These are phyloP conservation scores for Mycena floridula DNA, from an alignment of 768 basidiomycete genomes.

Conservation along the genomic window DNA sequence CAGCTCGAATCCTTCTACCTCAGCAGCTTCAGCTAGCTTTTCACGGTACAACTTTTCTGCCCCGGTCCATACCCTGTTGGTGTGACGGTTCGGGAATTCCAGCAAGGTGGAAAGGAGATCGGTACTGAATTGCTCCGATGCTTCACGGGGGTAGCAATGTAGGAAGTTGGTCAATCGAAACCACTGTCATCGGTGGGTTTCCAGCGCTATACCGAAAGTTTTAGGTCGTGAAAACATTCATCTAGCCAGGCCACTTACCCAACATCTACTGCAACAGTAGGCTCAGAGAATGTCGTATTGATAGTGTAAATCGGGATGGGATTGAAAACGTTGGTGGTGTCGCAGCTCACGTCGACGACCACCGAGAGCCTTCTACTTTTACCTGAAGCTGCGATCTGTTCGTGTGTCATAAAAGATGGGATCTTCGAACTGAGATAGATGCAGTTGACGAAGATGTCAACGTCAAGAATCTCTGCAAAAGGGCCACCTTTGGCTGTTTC, in stretches of 20 bases:
- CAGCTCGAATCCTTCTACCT: constrained; percentile 13
- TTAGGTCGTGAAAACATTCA: neutral
- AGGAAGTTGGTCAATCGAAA: constrained; percentile 95
- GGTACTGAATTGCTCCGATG: constrained; percentile 89
- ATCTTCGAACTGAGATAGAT: constrained; percentile 90
- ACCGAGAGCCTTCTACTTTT: constrained; percentile 60
- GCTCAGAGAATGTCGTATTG: constrained; percentile 91
- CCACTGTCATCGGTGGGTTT: constrained; percentile 69
- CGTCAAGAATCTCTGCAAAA: constrained; percentile 90
- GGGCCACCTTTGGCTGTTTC: constrained; percentile 97
- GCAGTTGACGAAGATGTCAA: constrained; percentile 98
- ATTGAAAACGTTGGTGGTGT: constrained; percentile 97
- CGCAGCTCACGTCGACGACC: constrained; percentile 96
- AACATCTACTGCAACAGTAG: constrained; percentile 81
- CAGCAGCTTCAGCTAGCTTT: constrained; percentile 12
- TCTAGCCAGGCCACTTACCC: constrained; percentile 43
- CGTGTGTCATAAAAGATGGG: constrained; percentile 69
- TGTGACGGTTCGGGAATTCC: constrained; percentile 59
- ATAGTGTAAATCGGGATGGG: constrained; percentile 91
- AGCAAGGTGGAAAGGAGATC: constrained; percentile 83
- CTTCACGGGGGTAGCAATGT: constrained; percentile 89
- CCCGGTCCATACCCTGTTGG: constrained; percentile 78
- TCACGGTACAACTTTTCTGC: constrained; percentile 79
- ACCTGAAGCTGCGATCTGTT: constrained; percentile 67
- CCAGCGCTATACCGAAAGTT: constrained; percentile 33